Evolutionary conservation across 768 basidiomycete genomes (phyloP).

Genomic region (Pisolithus albus): DNA sequence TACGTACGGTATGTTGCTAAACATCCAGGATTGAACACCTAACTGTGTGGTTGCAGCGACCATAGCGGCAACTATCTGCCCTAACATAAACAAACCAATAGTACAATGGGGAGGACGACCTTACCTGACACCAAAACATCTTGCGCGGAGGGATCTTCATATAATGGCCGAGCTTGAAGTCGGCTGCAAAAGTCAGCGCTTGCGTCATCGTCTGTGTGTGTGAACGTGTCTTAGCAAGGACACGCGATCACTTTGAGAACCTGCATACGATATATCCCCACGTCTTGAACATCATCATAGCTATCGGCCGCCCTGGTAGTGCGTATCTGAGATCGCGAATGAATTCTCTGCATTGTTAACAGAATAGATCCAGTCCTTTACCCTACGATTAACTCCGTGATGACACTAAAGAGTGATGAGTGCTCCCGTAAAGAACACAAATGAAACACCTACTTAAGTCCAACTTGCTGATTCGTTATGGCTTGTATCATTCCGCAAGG

Average conservation of each 20-base stretch:
- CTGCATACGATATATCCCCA: slow-evolving; percentile 51
- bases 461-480: slow-evolving; percentile 74
- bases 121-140: slow-evolving; percentile 63
- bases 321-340: slow-evolving; percentile 31
- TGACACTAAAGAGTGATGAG: slow-evolving; percentile 36
- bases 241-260: not conserved
- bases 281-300: slow-evolving; percentile 76
- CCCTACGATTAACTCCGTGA: slow-evolving; percentile 71
- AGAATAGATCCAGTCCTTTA: slow-evolving; percentile 1
- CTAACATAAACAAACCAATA: slow-evolving; percentile 13
- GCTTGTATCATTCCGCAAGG: slow-evolving; percentile 76
- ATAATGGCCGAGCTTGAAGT: slow-evolving; percentile 74
- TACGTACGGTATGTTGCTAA: slow-evolving; percentile 40
- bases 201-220: slow-evolving; percentile 42
- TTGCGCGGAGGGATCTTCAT: slow-evolving; percentile 62
- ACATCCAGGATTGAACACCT: slow-evolving; percentile 60
- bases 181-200: slow-evolving; percentile 63
- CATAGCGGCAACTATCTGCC: slow-evolving; percentile 54
- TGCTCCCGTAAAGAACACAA: not conserved
- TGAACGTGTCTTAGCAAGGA: not conserved
- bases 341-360: not conserved
- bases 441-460: slow-evolving; percentile 34
- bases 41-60: slow-evolving; percentile 64
- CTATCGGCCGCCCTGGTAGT: slow-evolving; percentile 58
- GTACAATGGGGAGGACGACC: not conserved